Evolutionary conservation across 2,329 filamentous ascomycete species (phyloP), one percentile per base, ranked within the genome.

Genomic region (Alternaria tenuissima): DNA sequence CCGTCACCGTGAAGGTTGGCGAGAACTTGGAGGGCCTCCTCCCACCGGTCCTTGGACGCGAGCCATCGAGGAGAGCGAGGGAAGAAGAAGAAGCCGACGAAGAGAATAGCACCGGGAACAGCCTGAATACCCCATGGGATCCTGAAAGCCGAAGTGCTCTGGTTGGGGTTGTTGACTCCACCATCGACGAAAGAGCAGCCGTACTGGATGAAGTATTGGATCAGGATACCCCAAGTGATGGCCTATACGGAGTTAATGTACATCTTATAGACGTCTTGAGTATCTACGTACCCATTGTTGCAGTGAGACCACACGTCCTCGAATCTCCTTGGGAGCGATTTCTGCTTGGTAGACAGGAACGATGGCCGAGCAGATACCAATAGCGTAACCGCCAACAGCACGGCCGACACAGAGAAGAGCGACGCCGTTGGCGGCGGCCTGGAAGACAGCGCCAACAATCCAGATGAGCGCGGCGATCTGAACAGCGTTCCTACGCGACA

Each of bases 311-410:
- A 90, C 84, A 11, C 87, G 82, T 7, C 88, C 88, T 53, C 79
- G 75, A 32, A 80, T 81, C 16, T 78, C 71, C 59, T 79, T 79
- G 14, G 78, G 78, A 3, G 79, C 78, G 18, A 97, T 96, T 77
- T 97, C 94, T 44, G 93, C 94, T 76, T 97, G 93, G 76, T 96
- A 97, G 46, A 97, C 91, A 0, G 94, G 94, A 1, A 97, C 93
- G 68, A 97, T 96, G 48, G 93, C 94, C 0, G 93, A 96, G 47
- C 96, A 84, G 75, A 93, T 91, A 78, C 94, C 94, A 61, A 97
- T 92, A 42, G 93, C 91, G 8, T 96, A 81, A 81, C 94, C 93
- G 57, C 92, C 92, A 77, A 95, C 86, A 64, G 96, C 88, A 78
- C 94, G 89, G 36, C 76, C 76, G 34, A 78, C 73, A 70, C 87